Percentiles rank a stretch among this genome's conserved stretches.
These are phyloP conservation scores for Cryphonectria japonica DNA, from an alignment of 2,329 filamentous ascomycete species.

Conservation along the genomic window DNA sequence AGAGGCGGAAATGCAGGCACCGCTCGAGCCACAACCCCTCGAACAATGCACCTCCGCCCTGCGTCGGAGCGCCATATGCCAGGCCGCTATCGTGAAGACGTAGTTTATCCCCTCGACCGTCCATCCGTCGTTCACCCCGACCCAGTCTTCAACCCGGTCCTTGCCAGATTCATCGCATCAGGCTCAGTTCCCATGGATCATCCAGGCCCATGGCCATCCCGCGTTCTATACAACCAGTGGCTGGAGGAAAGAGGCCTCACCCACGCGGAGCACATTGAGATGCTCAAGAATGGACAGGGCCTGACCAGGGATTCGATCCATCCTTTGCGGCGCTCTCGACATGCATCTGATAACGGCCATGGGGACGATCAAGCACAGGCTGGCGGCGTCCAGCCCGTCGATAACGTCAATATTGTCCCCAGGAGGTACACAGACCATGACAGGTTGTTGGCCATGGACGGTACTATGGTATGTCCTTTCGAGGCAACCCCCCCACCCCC, in stretches of 20 bases:
- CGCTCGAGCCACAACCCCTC: not conserved
- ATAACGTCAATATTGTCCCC: not conserved
- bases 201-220: slow-evolving; percentile 30
- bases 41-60: not conserved
- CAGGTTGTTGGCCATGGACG: not conserved
- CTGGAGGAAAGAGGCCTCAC: slow-evolving; percentile 13
- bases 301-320: not conserved
- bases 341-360: too few relatives aligned
- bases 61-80: not conserved
- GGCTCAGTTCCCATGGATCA: slow-evolving; percentile 34
- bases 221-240: slow-evolving; percentile 6
- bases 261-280: not conserved
- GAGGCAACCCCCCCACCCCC: too few relatives aligned
- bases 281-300: not conserved
- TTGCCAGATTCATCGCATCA: slow-evolving; percentile 34
- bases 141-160: slow-evolving; percentile 34
- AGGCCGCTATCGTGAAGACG: slow-evolving; percentile 34
- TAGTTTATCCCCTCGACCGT: slow-evolving; percentile 23
- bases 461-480: not conserved
- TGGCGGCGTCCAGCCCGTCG: not conserved
- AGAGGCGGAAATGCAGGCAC: not conserved
- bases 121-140: slow-evolving; percentile 32
- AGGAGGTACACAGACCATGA: not conserved
- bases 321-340: not conserved
- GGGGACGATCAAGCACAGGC: not conserved